These are phyloP conservation scores for Hygrophila difformis DNA, from an alignment of 257 asterid species.

Conservation along the genomic window DNA sequence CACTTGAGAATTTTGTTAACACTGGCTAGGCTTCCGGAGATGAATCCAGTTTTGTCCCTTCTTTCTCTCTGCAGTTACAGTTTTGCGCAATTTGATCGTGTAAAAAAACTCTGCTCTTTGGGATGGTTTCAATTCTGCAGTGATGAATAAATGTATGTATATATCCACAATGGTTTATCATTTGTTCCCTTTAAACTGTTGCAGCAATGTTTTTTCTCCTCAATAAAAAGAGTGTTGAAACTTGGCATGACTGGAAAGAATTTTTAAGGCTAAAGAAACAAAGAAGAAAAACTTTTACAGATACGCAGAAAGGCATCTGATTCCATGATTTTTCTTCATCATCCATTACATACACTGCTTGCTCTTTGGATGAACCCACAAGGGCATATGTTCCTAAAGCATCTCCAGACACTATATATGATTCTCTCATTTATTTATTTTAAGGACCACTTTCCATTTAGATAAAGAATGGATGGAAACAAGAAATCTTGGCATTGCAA, in stretches of 20 bases:
- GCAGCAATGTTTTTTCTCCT: conserved; percentile 5
- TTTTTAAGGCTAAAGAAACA: conserved; percentile 14
- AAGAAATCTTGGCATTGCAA: no score
- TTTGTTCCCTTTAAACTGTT: no score
- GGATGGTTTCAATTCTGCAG: conserved; percentile 1
- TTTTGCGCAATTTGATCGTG: no score
- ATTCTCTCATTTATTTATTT: no score
- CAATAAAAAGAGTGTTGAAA: no score
- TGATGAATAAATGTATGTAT: neutral
- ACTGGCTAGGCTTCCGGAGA: conserved; percentile 10
- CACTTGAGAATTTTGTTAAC: conserved; percentile 17
- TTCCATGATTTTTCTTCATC: conserved; percentile 24
- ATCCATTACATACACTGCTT: no score
- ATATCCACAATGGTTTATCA: no score
- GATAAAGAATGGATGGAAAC: no score
- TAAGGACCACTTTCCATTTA: no score
- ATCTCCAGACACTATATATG: conserved; percentile 15
- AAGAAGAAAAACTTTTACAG: conserved; percentile 2
- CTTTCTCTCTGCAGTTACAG: neutral
- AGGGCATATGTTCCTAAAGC: conserved; percentile 29
- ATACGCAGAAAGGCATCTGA: conserved; percentile 26
- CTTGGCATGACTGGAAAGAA: conserved; percentile 16
- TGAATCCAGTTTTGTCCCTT: conserved; percentile 12
- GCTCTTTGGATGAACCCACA: no score
- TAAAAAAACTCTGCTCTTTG: no score